Evolutionary conservation across 2,329 filamentous ascomycete species (phyloP).

Genomic region (Alternaria angustiovoidea): DNA sequence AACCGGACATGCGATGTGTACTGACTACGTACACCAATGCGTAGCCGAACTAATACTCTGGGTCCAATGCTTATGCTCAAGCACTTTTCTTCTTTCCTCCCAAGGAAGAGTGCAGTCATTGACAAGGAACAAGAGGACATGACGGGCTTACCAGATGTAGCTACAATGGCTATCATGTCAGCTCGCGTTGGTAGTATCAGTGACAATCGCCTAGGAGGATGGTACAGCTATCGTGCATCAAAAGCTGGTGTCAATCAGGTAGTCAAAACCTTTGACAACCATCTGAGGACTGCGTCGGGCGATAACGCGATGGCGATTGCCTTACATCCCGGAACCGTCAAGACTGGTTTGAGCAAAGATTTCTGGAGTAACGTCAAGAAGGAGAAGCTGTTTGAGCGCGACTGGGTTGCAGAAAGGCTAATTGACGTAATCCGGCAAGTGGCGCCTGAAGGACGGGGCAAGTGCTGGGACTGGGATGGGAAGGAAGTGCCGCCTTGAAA

Average conservation of each 20-base stretch:
- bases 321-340: conserved; percentile 83
- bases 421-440: conserved; percentile 71
- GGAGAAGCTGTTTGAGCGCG: conserved; percentile 71
- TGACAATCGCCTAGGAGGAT: conserved; percentile 78
- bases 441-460: conserved; percentile 58
- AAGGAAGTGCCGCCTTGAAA: conserved; percentile 50
- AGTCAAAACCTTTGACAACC: conserved; percentile 75
- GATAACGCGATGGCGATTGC: conserved; percentile 72
- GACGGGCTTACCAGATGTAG: conserved; percentile 56
- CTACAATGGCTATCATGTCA: conserved; percentile 77
- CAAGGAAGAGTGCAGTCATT: conserved; percentile 56
- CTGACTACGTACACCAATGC: background rate
- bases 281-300: conserved; percentile 65
- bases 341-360: conserved; percentile 73
- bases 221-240: conserved; percentile 81
- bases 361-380: conserved; percentile 73
- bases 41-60: conserved; percentile 70
- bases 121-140: conserved; percentile 22
- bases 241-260: conserved; percentile 79
- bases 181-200: conserved; percentile 78
- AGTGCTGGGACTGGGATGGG: conserved; percentile 52
- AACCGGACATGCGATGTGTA: background rate
- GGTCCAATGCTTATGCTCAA: conserved; percentile 80
- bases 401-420: conserved; percentile 72
- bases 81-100: conserved; percentile 74